Evolutionary conservation across 2,329 filamentous ascomycete genomes (phyloP).

Genomic region (Colletotrichum scovillei): DNA sequence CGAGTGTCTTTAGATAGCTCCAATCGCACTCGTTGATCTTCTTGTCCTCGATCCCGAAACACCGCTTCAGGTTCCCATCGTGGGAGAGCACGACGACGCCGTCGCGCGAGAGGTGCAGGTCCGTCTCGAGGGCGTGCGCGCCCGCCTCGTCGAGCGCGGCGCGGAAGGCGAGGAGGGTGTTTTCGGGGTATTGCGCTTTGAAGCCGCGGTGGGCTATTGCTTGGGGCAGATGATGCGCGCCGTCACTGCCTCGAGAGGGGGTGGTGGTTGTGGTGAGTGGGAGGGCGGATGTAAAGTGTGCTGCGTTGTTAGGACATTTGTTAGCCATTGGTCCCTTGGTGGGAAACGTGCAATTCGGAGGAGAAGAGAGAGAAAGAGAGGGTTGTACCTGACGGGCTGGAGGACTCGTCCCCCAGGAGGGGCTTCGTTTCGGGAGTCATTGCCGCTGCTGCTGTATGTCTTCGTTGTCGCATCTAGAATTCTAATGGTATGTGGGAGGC

Average conservation of each 20-base stretch:
- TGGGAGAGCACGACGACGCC: slow-evolving; percentile 88
- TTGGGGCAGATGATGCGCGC: slow-evolving; percentile 63
- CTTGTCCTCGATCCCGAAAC: slow-evolving; percentile 76
- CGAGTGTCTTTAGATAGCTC: slow-evolving; percentile 75
- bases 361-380: no score
- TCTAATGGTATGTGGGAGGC: neutral
- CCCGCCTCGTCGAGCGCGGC: slow-evolving; percentile 76
- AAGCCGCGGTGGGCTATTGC: slow-evolving; percentile 84
- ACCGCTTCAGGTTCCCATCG: slow-evolving; percentile 82
- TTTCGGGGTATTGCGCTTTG: slow-evolving; percentile 84
- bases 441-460: neutral
- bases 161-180: slow-evolving; percentile 83
- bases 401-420: neutral
- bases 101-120: slow-evolving; percentile 85
- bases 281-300: slow-evolving; percentile 48
- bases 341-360: neutral
- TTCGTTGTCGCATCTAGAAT: neutral
- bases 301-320: slow-evolving; percentile 32
- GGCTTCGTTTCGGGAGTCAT: slow-evolving; percentile 4
- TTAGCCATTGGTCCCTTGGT: neutral
- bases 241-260: neutral
- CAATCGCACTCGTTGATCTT: slow-evolving; percentile 82
- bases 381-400: slow-evolving; percentile 5
- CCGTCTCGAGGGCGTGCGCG: slow-evolving; percentile 87
- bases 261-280: slow-evolving; percentile 37